Evolutionary conservation across 2,329 filamentous ascomycete genomes (phyloP), one percentile per base, ranked within the genome.

Genomic region (Xylariaceae sp.): DNA sequence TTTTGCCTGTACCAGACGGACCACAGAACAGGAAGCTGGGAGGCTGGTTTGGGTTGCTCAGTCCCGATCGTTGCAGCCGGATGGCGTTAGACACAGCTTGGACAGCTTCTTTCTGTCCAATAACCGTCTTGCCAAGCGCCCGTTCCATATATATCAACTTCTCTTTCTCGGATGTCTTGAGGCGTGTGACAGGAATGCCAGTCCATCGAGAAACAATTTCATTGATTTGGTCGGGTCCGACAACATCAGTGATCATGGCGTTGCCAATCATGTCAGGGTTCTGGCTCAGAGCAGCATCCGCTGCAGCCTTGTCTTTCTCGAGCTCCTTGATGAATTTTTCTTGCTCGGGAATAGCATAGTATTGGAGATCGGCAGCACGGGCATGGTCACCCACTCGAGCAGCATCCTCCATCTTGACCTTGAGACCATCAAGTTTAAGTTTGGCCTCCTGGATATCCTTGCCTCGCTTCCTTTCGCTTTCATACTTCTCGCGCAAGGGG

Each of bases 21-120:
- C 94, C 94, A 66, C 94, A 97, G 83, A 99, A 99, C 52, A 99
- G 81, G 86, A 99, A 99, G 68, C 90, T 96, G 3, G 94, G 94
- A 22, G 94, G 94, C 65, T 96, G 90, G 70, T 97, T 97, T 31
- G 94, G 94, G 69, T 99, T 99, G 73, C 83, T 84, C 41, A 99
- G 87, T 52, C 94, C 94, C 50, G 94, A 97, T 58, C 94, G 87
- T 71, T 97, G 93, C 39, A 99, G 82, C 58, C 94, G 86, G 66
- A 99, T 99, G 48, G 94, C 91, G 65, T 99, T 97, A 48, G 93
- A 93, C 31, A 99, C 94, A 1, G 92, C 90, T 50, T 83, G 81
- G 45, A 97, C 94, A 31, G 94, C 94, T 74, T 99, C 94, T 69
- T 85, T 90, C 73, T 99, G 94, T 47, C 94, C 94, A 47, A 99